A percentile compares a stretch with the other conserved stretches of the same genome.
phyloP scores from a whole-genome alignment of 208 protist genomes.

The Acanthamoeba royreba region DNA sequence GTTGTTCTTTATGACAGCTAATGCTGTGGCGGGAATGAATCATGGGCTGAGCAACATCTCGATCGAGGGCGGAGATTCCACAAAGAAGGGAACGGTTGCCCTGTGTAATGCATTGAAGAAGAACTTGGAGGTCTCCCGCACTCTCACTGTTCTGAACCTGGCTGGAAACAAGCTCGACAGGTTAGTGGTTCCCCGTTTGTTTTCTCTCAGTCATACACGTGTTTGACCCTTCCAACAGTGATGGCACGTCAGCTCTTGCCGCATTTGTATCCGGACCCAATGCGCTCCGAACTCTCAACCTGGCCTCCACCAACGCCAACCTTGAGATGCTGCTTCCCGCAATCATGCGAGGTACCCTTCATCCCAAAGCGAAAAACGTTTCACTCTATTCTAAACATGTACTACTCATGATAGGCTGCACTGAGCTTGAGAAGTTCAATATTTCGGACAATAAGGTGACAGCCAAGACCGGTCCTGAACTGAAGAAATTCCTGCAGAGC shows the following conservation, averaged over 20 bases:
- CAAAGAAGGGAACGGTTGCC: conserved; percentile 21
- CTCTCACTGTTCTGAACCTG: conserved; percentile 59
- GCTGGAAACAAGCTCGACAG: conserved; percentile 64
- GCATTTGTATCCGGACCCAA: conserved; percentile 59
- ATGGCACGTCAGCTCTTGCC: conserved; percentile 56
- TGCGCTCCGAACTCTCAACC: conserved; percentile 47
- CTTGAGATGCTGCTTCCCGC: conserved; percentile 22
- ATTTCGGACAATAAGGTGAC: conserved; percentile 65
- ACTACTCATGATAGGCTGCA: conserved; percentile 46
- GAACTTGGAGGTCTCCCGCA: conserved; percentile 62
- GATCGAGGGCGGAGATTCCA: not conserved
- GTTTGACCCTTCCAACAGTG: not conserved
- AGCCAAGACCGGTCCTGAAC: conserved; percentile 43
- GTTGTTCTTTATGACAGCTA: not conserved
- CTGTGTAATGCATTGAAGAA: conserved; percentile 64
- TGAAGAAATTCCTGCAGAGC: conserved; percentile 57
- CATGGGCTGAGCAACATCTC: not conserved
- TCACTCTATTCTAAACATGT: not conserved
- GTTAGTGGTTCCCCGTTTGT: not conserved
- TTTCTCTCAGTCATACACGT: not conserved
- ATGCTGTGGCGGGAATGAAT: not conserved
- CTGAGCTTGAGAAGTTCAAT: conserved; percentile 57
- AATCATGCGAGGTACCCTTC: not conserved
- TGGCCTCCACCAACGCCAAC: conserved; percentile 30
- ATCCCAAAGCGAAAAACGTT: conserved; percentile 36